phyloP scores from a whole-genome alignment of 1,284 basidiomycete species.

The Veloboletus limbatus region DNA sequence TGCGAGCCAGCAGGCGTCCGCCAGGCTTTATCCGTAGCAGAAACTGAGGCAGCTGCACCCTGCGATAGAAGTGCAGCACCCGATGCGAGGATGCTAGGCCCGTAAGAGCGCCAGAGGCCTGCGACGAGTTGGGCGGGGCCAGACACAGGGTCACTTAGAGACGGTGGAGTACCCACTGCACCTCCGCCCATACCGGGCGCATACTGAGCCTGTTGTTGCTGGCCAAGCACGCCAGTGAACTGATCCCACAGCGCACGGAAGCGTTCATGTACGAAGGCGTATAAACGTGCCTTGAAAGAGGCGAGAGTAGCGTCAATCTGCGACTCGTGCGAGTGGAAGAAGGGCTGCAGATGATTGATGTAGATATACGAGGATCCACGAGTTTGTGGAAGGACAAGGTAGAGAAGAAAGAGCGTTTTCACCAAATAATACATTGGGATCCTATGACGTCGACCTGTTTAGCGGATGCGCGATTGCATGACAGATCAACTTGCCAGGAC shows the following conservation, averaged over 20 bases:
- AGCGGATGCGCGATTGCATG: slow-evolving; percentile 9
- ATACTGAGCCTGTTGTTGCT: slow-evolving; percentile 30
- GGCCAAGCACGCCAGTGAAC: slow-evolving; percentile 47
- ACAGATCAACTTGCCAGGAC: slow-evolving; percentile 56
- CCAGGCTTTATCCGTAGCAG: slow-evolving; percentile 27
- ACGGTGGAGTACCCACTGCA: slow-evolving; percentile 42
- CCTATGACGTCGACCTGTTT: slow-evolving; percentile 43
- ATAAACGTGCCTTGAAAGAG: slow-evolving; percentile 55
- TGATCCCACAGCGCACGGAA: slow-evolving; percentile 62
- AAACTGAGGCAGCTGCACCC: slow-evolving; percentile 37
- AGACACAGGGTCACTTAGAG: slow-evolving; percentile 52
- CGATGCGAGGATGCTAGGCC: slow-evolving; percentile 64
- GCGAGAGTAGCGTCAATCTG: slow-evolving; percentile 79
- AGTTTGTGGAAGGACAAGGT: slow-evolving; percentile 88
- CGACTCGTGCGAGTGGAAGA: slow-evolving; percentile 72
- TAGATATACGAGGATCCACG: slow-evolving; percentile 82
- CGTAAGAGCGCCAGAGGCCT: slow-evolving; percentile 71
- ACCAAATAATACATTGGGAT: slow-evolving; percentile 84
- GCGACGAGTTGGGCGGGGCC: slow-evolving; percentile 62
- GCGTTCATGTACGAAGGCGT: slow-evolving; percentile 63
- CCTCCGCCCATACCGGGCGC: slow-evolving; percentile 19
- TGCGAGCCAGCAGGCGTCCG: slow-evolving; percentile 26
- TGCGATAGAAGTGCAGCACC: slow-evolving; percentile 59
- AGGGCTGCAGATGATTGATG: slow-evolving; percentile 70
- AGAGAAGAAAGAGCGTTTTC: slow-evolving; percentile 84